These are phyloP conservation scores for Xerocomus potaroensis DNA, from an alignment of 768 basidiomycete species.

Conservation along the genomic window DNA sequence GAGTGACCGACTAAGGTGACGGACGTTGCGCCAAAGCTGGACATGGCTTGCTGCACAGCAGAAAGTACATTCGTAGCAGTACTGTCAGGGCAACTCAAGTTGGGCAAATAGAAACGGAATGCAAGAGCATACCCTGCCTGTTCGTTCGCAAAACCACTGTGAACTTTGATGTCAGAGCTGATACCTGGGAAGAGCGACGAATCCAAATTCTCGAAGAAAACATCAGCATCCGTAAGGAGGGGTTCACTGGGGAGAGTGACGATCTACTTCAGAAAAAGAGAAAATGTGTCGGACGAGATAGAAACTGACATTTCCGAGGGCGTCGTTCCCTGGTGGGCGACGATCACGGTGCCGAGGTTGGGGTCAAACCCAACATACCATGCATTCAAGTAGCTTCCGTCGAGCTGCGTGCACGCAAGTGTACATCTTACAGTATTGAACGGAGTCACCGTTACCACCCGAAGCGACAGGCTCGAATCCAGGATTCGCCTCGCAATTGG, in stretches of 20 bases:
- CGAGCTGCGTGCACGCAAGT: background rate
- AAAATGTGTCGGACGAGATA: background rate
- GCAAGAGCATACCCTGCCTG: slow-evolving; percentile 39
- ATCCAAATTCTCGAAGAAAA: slow-evolving; percentile 34
- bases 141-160: slow-evolving; percentile 43
- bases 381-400: slow-evolving; percentile 13
- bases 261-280: background rate
- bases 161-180: slow-evolving; percentile 36
- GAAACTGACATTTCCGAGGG: slow-evolving; percentile 25
- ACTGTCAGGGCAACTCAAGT: slow-evolving; percentile 16
- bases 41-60: slow-evolving; percentile 42
- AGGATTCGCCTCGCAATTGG: slow-evolving; percentile 44
- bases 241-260: slow-evolving; percentile 24
- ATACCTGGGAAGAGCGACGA: slow-evolving; percentile 49
- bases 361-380: slow-evolving; percentile 56
- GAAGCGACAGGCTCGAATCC: slow-evolving; percentile 43
- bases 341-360: slow-evolving; percentile 31
- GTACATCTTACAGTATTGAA: slow-evolving; percentile 39
- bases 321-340: slow-evolving; percentile 36
- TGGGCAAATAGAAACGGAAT: background rate
- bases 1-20: slow-evolving; percentile 49
- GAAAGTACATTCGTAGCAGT: slow-evolving; percentile 40
- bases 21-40: slow-evolving; percentile 28
- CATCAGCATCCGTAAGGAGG: slow-evolving; percentile 40
- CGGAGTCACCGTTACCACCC: slow-evolving; percentile 41